Evolutionary conservation across 768 basidiomycete species (phyloP), one percentile per base, ranked within the genome.

Genomic region (Trametes cubensis): DNA sequence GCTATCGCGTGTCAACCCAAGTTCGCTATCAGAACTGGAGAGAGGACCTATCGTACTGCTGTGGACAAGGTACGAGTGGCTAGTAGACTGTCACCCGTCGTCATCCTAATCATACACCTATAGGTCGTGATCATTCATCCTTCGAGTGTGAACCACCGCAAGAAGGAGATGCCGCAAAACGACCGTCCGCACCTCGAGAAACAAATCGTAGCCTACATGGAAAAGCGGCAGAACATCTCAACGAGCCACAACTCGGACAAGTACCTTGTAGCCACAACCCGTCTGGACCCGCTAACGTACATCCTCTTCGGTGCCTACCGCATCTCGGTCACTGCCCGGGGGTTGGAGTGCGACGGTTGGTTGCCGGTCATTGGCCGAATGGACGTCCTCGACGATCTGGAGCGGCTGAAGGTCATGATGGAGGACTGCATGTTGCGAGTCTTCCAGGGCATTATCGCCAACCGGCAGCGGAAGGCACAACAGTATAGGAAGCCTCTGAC

Each of bases 321-420:
- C 52, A 81, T 95, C 30, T 76, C 84, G 62, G 85, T 90, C 44
- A 84, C 84, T 0, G 82, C 85, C 41, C 81, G 83, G 17, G 92
- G 94, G 6, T 72, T 98, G 52, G 87, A 89, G 69, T 95, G 93
- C 69, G 95, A 98, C 69, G 86, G 84, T 46, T 98, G 95, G 95
- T 76, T 98, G 13, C 92, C 94, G 21, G 81, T 95, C 49, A 80
- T 88, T 40, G 91, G 91, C 47, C 51, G 42, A 5, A 67, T 88
- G 52, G 81, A 88, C 68, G 83, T 85, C 1, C 75, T 97, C 68
- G 92, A 95, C 70, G 87, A 94, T 65, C 77, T 96, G n/a, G 88
- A 89, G 72, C 81, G 85, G 14, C 77, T 98, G 69, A 95, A 94
- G 75, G 79, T 76, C 20, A 76, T 89, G 67, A 84, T 95, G 80